Evolutionary conservation across 2,329 filamentous ascomycete genomes (phyloP), one percentile per base, ranked within the genome.

Genomic region (Aspergillus fischeri): DNA sequence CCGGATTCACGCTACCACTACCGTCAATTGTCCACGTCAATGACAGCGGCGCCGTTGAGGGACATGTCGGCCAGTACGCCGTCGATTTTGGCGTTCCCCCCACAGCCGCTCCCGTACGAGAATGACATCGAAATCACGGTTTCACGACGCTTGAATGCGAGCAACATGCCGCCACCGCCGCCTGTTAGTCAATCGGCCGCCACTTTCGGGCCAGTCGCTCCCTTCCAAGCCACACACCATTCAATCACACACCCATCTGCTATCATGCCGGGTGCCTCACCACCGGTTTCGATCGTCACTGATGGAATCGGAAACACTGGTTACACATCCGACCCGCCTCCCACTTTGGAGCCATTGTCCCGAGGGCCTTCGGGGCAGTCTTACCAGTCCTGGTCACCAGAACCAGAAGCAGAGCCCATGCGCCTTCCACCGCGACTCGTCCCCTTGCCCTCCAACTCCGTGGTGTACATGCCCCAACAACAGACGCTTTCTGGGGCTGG

Each of bases 391-490:
- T 70, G 71, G 68, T 65, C 68, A 14, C 75, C 74, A 5, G 74
- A 76, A 11, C 73, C 73, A 67, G 64, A 67, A 11, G 75, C 74
- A 6, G 74, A 76, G 14, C 73, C 74, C 9, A 59, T 66, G 9
- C 65, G 64, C 14, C 68, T 67, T 32, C 65, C 68, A 4, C 60
- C 67, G 4, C 60, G 61, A 10, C 64, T 71, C 61, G 65, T 70
- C 7, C 67, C 64, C 7, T 47, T 60, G 7, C 59, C 66, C 5
- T 54, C 54, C 28, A 64, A 60, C 21, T 56, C 64, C 17, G 61
- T 65, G 8, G 41, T 61, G 3, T 56, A 55, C n/a, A 42, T 64
- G 2, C 56, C 60, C 6, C 57, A 67, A 21, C 60, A 64, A 24
- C 68, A 64, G 4, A 35, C 55, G 1, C 32, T 69, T 7, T 54